phyloP scores from a whole-genome alignment of 2,329 filamentous ascomycete species.

The Penicillium sp. region DNA sequence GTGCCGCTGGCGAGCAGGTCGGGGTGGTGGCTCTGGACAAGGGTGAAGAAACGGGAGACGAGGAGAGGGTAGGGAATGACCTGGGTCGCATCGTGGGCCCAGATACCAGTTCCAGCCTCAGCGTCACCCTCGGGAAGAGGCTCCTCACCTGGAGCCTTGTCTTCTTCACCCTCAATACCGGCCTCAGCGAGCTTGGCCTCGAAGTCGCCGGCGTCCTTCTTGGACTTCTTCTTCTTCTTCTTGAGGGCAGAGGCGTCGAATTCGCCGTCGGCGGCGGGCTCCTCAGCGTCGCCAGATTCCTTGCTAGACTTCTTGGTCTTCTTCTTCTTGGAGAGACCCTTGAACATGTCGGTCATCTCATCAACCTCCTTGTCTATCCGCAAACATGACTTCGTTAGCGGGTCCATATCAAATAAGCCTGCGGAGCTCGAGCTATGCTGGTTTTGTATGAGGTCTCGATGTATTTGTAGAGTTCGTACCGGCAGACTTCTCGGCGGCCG shows the following conservation, averaged over 20 bases:
- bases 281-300: conserved; percentile 49
- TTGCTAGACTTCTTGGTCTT: conserved; percentile 55
- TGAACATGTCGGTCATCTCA: conserved; percentile 62
- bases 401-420: conserved; percentile 37
- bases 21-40: conserved; percentile 92
- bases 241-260: conserved; percentile 64
- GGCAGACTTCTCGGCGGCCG: conserved; percentile 71
- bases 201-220: conserved; percentile 60
- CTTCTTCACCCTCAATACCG: conserved; percentile 54
- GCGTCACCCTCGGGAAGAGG: conserved; percentile 65
- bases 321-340: conserved; percentile 68
- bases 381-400: conserved; percentile 17
- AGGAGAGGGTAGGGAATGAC: conserved; percentile 79
- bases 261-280: conserved; percentile 51
- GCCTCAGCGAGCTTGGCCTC: conserved; percentile 61
- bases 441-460: conserved; percentile 36
- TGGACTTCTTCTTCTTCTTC: conserved; percentile 72
- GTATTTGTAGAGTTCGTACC: conserved; percentile 54
- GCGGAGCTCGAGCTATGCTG: conserved; percentile 47
- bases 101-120: conserved; percentile 83
- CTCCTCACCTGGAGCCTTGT: conserved; percentile 51
- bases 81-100: conserved; percentile 72
- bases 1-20: conserved; percentile 83
- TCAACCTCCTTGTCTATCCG: conserved; percentile 53
- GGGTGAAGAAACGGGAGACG: conserved; percentile 86